Evolutionary conservation across 1,284 basidiomycete species (phyloP), one percentile per base, ranked within the genome.

Genomic region (Schizopora paradoxa): DNA sequence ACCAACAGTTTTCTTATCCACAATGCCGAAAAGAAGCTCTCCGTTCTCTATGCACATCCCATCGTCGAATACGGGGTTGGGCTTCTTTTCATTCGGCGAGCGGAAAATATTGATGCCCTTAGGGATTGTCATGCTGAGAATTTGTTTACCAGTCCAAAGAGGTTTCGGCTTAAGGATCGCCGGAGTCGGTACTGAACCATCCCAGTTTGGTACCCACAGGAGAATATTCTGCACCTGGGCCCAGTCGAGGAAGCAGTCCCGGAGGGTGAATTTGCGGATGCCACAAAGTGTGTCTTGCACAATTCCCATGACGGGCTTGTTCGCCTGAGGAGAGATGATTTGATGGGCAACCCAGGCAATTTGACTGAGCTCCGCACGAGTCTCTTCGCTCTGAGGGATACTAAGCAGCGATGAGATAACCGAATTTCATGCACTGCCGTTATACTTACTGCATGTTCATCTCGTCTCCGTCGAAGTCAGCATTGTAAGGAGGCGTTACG

Each of bases 251-350:
- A 96, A 95, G 22, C 80, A 79, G 61, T 99, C 96, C 27, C 95
- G 88, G 8, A 99, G 72, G 0, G 95, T 98, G 61, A 99, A 93
- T 68, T 99, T 99, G 53, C 95, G 87, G 48, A 99, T 83, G 64
- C 96, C 95, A 61, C 94, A 98, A 0, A 99, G 82, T 0, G 95
- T 99, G 64, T 99, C 96, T 66, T 99, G 96, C 25, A 99, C 96
- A 56, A 99, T 99, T 51, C 93, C 96, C 96, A 99, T 99, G 58
- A 99, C 96, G 5, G 96, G 96, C 68, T 98, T 98, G 74, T 99
- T 99, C 43, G 94, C 95, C 75, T 99, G 96, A 0, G 96, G 96
- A 7, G 95, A 98, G 54, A 99, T 93, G 58, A 99, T 99, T 86
- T 93, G 91, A 51, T 91, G 82, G 4, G 95, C 90, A n/a, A 99